Evolutionary conservation across 2,329 filamentous ascomycete genomes (phyloP).

Genomic region (Elsinoe australis): DNA sequence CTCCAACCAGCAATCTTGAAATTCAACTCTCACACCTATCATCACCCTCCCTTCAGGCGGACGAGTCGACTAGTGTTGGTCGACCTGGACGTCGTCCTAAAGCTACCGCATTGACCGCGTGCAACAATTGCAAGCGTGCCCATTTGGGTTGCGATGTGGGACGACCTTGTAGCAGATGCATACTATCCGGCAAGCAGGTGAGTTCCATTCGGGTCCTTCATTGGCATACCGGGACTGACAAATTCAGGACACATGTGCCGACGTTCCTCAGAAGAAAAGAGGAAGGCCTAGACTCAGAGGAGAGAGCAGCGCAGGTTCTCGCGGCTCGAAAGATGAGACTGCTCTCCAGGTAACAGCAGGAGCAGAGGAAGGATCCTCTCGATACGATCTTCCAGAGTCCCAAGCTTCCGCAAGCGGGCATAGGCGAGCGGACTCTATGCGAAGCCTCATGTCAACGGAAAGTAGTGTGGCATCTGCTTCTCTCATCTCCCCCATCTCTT

Average conservation of each 20-base stretch:
- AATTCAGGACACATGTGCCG: constrained; percentile 64
- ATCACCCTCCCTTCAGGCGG: constrained; percentile 3
- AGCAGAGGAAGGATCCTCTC: background rate
- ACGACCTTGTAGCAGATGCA: constrained; percentile 69
- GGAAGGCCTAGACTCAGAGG: constrained; percentile 71
- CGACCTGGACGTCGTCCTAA: constrained; percentile 28
- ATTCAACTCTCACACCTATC: background rate
- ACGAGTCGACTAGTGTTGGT: constrained; percentile 16
- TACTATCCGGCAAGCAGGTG: constrained; percentile 64
- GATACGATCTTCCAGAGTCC: constrained; percentile 13
- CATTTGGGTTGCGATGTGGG: constrained; percentile 63
- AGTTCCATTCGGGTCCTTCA: constrained; percentile 24
- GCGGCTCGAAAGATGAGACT: constrained; percentile 19
- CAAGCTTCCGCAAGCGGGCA: constrained; percentile 23
- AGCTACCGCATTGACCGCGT: constrained; percentile 75
- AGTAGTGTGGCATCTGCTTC: background rate
- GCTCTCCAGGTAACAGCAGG: background rate
- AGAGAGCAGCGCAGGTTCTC: constrained; percentile 37
- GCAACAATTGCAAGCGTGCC: constrained; percentile 76
- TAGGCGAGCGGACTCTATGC: constrained; percentile 29
- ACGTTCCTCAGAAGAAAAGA: constrained; percentile 80
- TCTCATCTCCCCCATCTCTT: background rate
- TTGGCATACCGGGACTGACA: constrained; percentile 17
- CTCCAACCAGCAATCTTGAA: background rate
- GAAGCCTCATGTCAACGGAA: constrained; percentile 26